Base-by-base conservation (phyloP, 2,329 filamentous ascomycete genomes). In the Reticulascus tulasneorum region DNA sequence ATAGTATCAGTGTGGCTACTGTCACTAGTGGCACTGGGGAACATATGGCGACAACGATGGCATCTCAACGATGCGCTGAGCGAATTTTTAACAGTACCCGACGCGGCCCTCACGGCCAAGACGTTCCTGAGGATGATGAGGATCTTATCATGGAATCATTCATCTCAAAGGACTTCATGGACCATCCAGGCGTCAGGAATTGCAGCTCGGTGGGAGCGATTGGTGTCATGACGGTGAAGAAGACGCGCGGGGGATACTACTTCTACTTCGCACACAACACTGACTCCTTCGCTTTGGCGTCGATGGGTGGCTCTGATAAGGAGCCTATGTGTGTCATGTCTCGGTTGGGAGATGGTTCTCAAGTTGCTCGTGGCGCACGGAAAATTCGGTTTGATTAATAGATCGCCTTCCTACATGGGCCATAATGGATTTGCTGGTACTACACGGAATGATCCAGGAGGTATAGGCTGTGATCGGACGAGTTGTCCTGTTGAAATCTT, bases 181-280 rank as follows among this genome's bases (percentile, higher is more conserved):
- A 81, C 28, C 93, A 96, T 55, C 86, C 89, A 0, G 87, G 89
- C 33, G 90, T 98, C 44, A 74, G 70, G 48, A 72, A 83, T 51
- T 93, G 88, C 50, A 77, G 82, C 36, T 91, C 87, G 9, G 72
- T 79, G n/a, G 88, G 86, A 4, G 90, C 91, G 20, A 94, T 98
- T 52, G 93, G 93, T 3, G 77, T 95, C 39, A 81, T 98, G 68
- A 81, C 82, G 1, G 85, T 96, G 51, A 97, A 97, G 66, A 93
- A 89, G 66, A 83, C 77, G 1, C 70, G 68, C 10, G 71, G 77
- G 16, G 89, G 88, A 2, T 79, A 87, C 46, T 88, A 85, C 54
- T 75, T 98, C 33, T 91, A 91, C 60, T 98, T 94, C 65, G 90
- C 85, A 2, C 93, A 98, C 69, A 98, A 97, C 55, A 98, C 93